phyloP scores from a whole-genome alignment of 352 stramenopile species.

The Phytophthora macrochlamydospora region DNA sequence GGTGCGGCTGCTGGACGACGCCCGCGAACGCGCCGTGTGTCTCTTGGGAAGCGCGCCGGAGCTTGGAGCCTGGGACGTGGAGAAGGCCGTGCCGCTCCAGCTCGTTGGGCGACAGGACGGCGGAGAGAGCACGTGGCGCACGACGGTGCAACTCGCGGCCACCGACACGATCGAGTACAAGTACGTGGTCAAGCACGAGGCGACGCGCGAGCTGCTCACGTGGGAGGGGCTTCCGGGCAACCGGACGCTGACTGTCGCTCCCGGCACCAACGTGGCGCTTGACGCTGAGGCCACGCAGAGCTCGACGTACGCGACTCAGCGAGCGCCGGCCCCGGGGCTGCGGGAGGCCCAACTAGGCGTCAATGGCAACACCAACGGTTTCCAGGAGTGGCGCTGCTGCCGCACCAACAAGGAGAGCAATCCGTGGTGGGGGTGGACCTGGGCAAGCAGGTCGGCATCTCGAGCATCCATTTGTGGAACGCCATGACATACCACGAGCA shows the following conservation, averaged over 20 bases:
- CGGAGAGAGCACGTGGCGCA: conserved; percentile 46
- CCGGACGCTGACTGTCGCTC: conserved; percentile 54
- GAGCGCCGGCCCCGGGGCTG: conserved; percentile 44
- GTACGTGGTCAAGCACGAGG: conserved; percentile 60
- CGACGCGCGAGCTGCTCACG: conserved; percentile 49
- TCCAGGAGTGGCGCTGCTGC: conserved; percentile 67
- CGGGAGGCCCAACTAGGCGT: conserved; percentile 57
- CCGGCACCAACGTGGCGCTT: conserved; percentile 55
- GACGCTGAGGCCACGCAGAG: conserved; percentile 41
- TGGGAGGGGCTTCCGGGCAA: conserved; percentile 82
- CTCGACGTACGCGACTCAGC: conserved; percentile 53
- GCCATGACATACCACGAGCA: conserved; percentile 75
- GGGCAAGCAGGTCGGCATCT: conserved; percentile 33
- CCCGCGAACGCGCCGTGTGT: conserved; percentile 39
- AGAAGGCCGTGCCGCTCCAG: conserved; percentile 56
- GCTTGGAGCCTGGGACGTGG: conserved; percentile 67
- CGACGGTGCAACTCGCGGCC: conserved; percentile 33
- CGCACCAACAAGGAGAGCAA: conserved; percentile 62
- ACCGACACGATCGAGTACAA: conserved; percentile 75
- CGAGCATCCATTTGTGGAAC: conserved; percentile 70
- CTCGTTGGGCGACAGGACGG: conserved; percentile 25
- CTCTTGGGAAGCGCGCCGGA: conserved; percentile 57
- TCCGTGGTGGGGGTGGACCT: conserved; percentile 81
- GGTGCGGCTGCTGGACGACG: conserved; percentile 42
- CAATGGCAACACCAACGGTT: conserved; percentile 72